A percentile compares a stretch with the other conserved stretches of the same genome.
These are phyloP conservation scores for Boletus subluridellus DNA, from an alignment of 1,284 basidiomycete species.

Conservation along the genomic window DNA sequence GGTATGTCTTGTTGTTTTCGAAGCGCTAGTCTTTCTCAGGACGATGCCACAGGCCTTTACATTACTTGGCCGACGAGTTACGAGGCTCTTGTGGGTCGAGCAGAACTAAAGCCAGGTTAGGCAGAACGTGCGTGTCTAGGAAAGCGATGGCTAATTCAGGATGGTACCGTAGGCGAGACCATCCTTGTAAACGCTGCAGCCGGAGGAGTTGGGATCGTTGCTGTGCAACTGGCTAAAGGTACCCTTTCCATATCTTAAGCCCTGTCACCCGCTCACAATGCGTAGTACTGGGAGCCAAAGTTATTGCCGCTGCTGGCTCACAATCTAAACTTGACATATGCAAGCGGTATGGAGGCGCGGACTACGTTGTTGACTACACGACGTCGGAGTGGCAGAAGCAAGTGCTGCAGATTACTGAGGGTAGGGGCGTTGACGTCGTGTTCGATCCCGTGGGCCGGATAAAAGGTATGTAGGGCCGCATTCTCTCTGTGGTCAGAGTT, in stretches of 20 bases:
- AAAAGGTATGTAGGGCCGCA: conserved; percentile 45
- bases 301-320: conserved; percentile 77
- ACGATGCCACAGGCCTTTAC: conserved; percentile 48
- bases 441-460: conserved; percentile 88
- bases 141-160: conserved; percentile 10
- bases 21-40: conserved; percentile 34
- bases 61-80: conserved; percentile 92
- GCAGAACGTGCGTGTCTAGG: background rate
- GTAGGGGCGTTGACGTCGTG: conserved; percentile 84
- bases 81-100: conserved; percentile 84
- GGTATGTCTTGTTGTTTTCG: conserved; percentile 34
- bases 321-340: conserved; percentile 66
- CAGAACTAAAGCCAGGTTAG: conserved; percentile 67
- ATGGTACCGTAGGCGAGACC: conserved; percentile 65
- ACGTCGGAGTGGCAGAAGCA: conserved; percentile 71
- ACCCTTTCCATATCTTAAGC: background rate
- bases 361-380: conserved; percentile 66
- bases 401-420: conserved; percentile 69
- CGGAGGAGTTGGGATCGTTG: conserved; percentile 89
- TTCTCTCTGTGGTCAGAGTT: background rate
- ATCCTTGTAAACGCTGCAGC: conserved; percentile 87
- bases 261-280: conserved; percentile 12
- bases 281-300: conserved; percentile 69
- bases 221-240: conserved; percentile 89
- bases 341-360: conserved; percentile 66